phyloP scores from a whole-genome alignment of 768 basidiomycete genomes.

The Boletus coccyginus region DNA sequence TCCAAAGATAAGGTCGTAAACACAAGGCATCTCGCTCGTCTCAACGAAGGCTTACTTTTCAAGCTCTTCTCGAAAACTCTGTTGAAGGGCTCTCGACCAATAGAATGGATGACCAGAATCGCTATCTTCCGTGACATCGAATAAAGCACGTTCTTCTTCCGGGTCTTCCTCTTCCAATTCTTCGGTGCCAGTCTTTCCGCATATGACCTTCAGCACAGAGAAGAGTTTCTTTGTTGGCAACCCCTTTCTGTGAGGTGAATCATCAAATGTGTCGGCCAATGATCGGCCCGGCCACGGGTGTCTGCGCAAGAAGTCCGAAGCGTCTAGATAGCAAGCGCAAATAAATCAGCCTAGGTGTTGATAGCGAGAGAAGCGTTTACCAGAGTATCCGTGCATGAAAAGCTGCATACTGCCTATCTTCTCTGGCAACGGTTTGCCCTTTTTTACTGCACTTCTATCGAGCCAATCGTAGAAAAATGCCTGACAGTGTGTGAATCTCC shows the following conservation, averaged over 20 bases:
- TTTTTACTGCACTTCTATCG: constrained; percentile 77
- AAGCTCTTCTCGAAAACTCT: constrained; percentile 82
- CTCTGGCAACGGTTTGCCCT: constrained; percentile 78
- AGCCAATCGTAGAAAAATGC: constrained; percentile 95
- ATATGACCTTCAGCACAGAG: constrained; percentile 72
- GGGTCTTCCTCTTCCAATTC: constrained; percentile 74
- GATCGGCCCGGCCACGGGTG: constrained; percentile 88
- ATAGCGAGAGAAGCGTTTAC: constrained; percentile 31
- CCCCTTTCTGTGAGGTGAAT: constrained; percentile 74
- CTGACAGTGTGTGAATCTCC: constrained; percentile 31
- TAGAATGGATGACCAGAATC: constrained; percentile 65
- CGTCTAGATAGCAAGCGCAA: constrained; percentile 47
- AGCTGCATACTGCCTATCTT: constrained; percentile 92
- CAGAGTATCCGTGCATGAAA: constrained; percentile 81
- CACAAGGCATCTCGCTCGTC: neutral
- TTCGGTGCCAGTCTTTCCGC: constrained; percentile 77
- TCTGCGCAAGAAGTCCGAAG: constrained; percentile 81
- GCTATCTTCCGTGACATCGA: constrained; percentile 59
- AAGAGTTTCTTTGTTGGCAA: constrained; percentile 65
- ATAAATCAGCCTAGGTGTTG: neutral
- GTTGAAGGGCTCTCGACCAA: constrained; percentile 77
- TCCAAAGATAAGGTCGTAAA: constrained; percentile 8
- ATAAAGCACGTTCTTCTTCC: constrained; percentile 70
- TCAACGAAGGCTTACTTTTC: constrained; percentile 61
- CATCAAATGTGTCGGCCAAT: constrained; percentile 83